Evolutionary conservation across 306 rosid genomes (phyloP), one percentile per base, ranked within the genome.

Genomic region (Fragaria nilgerrensis): DNA sequence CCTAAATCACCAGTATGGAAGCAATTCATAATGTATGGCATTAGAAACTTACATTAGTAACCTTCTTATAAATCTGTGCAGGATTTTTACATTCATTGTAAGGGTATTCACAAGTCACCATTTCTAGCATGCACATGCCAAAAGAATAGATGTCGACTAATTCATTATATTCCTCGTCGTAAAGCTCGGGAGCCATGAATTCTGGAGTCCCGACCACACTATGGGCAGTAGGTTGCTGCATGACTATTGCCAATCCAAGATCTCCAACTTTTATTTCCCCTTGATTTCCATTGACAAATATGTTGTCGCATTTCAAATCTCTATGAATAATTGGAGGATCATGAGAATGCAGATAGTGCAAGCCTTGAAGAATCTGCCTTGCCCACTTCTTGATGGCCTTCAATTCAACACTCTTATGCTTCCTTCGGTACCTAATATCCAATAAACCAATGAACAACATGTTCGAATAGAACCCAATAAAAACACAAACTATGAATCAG

Each of bases 151-250:
- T 80, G 84, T 95, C 98, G n/a, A 89, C 96, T 67, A 92, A 94
- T 84, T 90, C 97, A 78, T 90, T 86, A 48, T 95, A 95, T 68
- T 95, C 95, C 79, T 92, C 98, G 1, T 95, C 98, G 39, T 95
- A 95, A 70, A 95, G 97, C 88, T 95, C 98, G 0, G 98, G 98
- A 55, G 97, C 98, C 98, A 94, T 94, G 83, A 94, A 94, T 77
- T 94, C 98, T 0, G 96, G 98, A 20, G 98, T 92, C 56, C 98
- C 96, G 39, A 95, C 88, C 12, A 90, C 96, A 88, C 96, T 95
- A 14, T 86, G 90, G 15, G 98, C 97, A 84, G 86, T 86, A 39
- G 93, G 92, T 79, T 95, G 96, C 90, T 84, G 96, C 96, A 95
- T 86, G 76, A 92, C 90, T 67, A 74, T 85, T 9, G 98, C 98